Evolutionary conservation across 1,284 basidiomycete species (phyloP).

Genomic region (Ceratobasidium sp.): DNA sequence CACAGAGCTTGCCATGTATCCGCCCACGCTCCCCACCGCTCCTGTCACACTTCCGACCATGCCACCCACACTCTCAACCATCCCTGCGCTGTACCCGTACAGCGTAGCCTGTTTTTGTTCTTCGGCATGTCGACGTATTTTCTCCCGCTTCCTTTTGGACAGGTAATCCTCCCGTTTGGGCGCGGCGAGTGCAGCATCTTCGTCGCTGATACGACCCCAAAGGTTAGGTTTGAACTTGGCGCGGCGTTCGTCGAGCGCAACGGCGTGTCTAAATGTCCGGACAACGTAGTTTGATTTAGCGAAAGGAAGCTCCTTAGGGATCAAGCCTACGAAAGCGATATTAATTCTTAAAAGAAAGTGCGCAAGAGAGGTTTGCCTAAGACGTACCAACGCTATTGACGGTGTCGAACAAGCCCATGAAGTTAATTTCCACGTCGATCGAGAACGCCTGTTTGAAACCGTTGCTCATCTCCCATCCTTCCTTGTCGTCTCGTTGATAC

Average conservation of each 20-base stretch:
- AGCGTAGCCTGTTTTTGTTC: background rate
- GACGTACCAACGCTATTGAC: slow-evolving; percentile 44
- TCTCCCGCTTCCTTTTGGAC: slow-evolving; percentile 33
- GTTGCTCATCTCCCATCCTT: slow-evolving; percentile 49
- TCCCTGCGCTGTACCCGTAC: slow-evolving; percentile 9
- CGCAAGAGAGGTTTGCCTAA: too few species aligned
- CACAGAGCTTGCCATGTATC: background rate
- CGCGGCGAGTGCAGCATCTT: slow-evolving; percentile 36
- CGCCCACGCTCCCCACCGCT: slow-evolving; percentile 20
- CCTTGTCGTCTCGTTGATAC: slow-evolving; percentile 40
- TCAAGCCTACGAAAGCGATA: slow-evolving; percentile 68
- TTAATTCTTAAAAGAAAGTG: slow-evolving; percentile 46
- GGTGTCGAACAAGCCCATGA: slow-evolving; percentile 50
- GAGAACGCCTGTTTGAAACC: slow-evolving; percentile 49
- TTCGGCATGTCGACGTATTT: background rate
- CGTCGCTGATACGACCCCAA: slow-evolving; percentile 52
- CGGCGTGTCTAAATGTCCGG: slow-evolving; percentile 42
- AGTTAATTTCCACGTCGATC: slow-evolving; percentile 46
- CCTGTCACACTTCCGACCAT: slow-evolving; percentile 7
- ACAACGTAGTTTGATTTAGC: slow-evolving; percentile 37
- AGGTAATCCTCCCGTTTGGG: slow-evolving; percentile 30
- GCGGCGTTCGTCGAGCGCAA: slow-evolving; percentile 46
- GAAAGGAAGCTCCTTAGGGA: slow-evolving; percentile 59
- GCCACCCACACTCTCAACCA: slow-evolving; percentile 2
- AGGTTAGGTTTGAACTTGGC: slow-evolving; percentile 57